phyloP scores from a whole-genome alignment of 768 basidiomycete genomes.

The Kwoniella dejecticola region DNA sequence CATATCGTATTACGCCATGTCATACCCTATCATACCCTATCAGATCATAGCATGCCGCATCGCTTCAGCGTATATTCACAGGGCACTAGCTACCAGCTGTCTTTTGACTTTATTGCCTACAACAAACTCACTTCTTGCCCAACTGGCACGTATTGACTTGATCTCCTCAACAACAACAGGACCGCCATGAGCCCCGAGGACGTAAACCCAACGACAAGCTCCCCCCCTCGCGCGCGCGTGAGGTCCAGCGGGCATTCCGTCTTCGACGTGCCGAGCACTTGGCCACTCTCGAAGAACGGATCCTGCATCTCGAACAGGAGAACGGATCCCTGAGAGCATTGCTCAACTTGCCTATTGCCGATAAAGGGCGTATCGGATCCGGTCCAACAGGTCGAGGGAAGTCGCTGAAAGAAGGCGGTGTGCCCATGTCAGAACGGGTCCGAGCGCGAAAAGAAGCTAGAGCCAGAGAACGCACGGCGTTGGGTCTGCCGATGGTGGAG shows the following conservation, averaged over 20 bases:
- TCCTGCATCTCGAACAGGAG: constrained; percentile 54
- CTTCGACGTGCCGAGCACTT: constrained; percentile 55
- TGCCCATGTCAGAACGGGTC: constrained; percentile 55
- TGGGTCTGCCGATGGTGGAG: constrained; percentile 30
- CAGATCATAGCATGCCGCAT: too few relatives aligned
- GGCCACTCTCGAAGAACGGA: constrained; percentile 55
- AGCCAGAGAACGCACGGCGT: constrained; percentile 40
- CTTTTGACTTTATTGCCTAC: too few relatives aligned
- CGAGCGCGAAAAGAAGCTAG: constrained; percentile 52
- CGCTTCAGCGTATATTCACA: too few relatives aligned
- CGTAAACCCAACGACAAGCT: constrained; percentile 54
- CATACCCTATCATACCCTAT: too few relatives aligned
- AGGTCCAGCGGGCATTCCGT: constrained; percentile 56
- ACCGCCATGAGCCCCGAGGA: constrained; percentile 53
- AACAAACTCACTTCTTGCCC: too few relatives aligned
- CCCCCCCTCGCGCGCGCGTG: constrained; percentile 54
- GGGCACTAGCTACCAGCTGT: too few relatives aligned
- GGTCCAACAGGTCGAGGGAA: constrained; percentile 57
- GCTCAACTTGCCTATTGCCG: constrained; percentile 40
- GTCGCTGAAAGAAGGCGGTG: constrained; percentile 52
- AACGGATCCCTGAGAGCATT: constrained; percentile 52
- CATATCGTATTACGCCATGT: too few relatives aligned
- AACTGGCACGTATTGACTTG: background rate
- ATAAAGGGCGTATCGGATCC: constrained; percentile 48
- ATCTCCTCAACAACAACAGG: constrained; percentile 20